Percentiles rank a stretch among this genome's conserved stretches.
Conservation (phyloP, 352 stramenopile genomes). For the Phytophthora capsici region DNA sequence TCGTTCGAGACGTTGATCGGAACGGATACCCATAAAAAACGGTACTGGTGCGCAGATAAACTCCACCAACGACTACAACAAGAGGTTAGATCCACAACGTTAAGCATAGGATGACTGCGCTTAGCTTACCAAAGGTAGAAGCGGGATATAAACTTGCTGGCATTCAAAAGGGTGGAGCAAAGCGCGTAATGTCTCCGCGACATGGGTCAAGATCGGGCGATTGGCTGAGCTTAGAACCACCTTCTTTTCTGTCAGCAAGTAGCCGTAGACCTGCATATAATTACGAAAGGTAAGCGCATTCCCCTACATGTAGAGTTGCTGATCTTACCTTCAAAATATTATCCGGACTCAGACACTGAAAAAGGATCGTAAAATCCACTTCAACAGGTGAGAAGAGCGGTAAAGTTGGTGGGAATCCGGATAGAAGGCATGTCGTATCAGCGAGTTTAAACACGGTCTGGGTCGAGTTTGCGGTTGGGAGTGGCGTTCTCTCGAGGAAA, state of each 20-base stretch:
- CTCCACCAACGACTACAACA: conserved; percentile 59
- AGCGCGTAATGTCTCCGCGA: conserved; percentile 67
- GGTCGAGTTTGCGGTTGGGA: conserved; percentile 36
- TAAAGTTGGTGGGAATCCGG: conserved; percentile 25
- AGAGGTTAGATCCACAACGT: neutral
- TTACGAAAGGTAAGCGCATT: conserved; percentile 4
- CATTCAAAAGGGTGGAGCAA: conserved; percentile 72
- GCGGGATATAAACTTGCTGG: conserved; percentile 80
- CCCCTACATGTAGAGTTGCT: neutral
- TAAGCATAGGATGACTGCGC: neutral
- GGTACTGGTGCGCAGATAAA: conserved; percentile 78
- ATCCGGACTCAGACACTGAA: conserved; percentile 69
- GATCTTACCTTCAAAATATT: conserved; percentile 67
- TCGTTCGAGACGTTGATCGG: conserved; percentile 42
- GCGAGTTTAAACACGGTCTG: conserved; percentile 53
- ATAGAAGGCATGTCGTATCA: conserved; percentile 45
- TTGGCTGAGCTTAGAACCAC: conserved; percentile 67
- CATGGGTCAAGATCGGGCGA: conserved; percentile 62
- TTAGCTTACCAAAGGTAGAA: conserved; percentile 62
- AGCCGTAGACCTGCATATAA: conserved; percentile 49
- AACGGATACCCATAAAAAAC: conserved; percentile 80
- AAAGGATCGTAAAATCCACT: conserved; percentile 75
- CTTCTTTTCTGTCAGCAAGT: conserved; percentile 75
- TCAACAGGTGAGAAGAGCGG: conserved; percentile 55
- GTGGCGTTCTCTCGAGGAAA: conserved; percentile 52